Evolutionary conservation across 1,139 yeast genomes (phyloP), one percentile per base, ranked within the genome.

Genomic region (Blastobotrys illinoisensis): DNA sequence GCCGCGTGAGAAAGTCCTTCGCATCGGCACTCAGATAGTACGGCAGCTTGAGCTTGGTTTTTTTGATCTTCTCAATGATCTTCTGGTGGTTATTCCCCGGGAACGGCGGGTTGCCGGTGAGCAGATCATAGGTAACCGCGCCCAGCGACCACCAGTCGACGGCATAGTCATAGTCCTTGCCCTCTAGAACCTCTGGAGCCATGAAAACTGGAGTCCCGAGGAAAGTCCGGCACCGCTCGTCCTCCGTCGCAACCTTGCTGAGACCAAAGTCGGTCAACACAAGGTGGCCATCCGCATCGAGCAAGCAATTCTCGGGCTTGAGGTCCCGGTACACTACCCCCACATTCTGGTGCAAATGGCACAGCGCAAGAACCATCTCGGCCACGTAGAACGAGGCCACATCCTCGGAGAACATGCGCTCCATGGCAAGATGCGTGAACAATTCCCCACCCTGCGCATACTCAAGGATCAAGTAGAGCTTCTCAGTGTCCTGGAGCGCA

Each of bases 81-180:
- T 82, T 81, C 67, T 88, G 88, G 67, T 88, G 88, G 65, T 87
- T 89, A 59, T 82, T 85, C 1, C 98, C 99, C 0, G 96, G 88
- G 68, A 89, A 91, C 1, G 99, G 99, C 1, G 99, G 98, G 49
- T 85, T 79, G 0, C 99, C 98, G 0, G 96, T 87, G 46, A 93
- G 74, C 74, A 93, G 78, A 69, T 93, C 98, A 68, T 76, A 89
- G 28, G 89, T 79, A 6, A 93, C 88, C 61, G 97, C 89, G 0
- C 99, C 98, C 28, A 93, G 75, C 0, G 97, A 89, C 95, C 98
- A 93, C 96, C 97, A 93, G 68, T 93, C 99, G 9, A 95, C 97
- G 9, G 84, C 79, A 60, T 80, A 85, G 60, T 90, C 93, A 67
- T 93, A 93, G n/a, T 86, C 83, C 59, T 85, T 82, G 23, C 97